phyloP scores from a whole-genome alignment of 2,329 filamentous ascomycete species.

The Leptographium lundbergii region DNA sequence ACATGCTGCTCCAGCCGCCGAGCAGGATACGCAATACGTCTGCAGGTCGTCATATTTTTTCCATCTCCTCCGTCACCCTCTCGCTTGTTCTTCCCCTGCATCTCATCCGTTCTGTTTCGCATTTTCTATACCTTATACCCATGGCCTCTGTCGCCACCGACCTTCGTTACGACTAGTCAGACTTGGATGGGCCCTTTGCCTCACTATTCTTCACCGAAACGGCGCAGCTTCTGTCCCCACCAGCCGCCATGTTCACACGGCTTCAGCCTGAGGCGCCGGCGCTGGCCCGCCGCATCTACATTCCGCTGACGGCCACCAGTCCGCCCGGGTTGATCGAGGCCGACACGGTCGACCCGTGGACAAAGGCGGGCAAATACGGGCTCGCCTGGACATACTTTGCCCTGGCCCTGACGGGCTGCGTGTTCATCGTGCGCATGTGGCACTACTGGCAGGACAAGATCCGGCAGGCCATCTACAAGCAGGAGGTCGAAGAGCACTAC shows the following conservation, averaged over 20 bases:
- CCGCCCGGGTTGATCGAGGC: conserved; percentile 50
- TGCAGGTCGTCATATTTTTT: neutral
- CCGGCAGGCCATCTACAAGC: conserved; percentile 76
- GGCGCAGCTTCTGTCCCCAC: neutral
- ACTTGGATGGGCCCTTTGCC: neutral
- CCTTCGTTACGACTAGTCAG: conserved; percentile 4
- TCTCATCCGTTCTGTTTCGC: neutral
- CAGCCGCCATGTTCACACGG: neutral
- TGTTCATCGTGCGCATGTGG: conserved; percentile 63
- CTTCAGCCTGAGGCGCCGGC: conserved; percentile 9
- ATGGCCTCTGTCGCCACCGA: conserved; percentile 4
- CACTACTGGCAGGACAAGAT: conserved; percentile 92
- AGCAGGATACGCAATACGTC: neutral
- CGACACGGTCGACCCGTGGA: conserved; percentile 64
- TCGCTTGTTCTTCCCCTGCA: too few species aligned
- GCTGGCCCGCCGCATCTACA: conserved; percentile 43
- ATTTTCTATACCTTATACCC: neutral
- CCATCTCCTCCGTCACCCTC: neutral
- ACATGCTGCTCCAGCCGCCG: neutral
- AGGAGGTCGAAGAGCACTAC: conserved; percentile 59
- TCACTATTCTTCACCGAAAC: neutral
- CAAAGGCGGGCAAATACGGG: conserved; percentile 70
- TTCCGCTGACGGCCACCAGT: conserved; percentile 46
- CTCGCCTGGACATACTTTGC: conserved; percentile 83
- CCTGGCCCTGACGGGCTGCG: conserved; percentile 53